A percentile compares a stretch with the other conserved stretches of the same genome.
phyloP scores from a whole-genome alignment of 2,329 filamentous ascomycete species.

The Fusarium clavum region DNA sequence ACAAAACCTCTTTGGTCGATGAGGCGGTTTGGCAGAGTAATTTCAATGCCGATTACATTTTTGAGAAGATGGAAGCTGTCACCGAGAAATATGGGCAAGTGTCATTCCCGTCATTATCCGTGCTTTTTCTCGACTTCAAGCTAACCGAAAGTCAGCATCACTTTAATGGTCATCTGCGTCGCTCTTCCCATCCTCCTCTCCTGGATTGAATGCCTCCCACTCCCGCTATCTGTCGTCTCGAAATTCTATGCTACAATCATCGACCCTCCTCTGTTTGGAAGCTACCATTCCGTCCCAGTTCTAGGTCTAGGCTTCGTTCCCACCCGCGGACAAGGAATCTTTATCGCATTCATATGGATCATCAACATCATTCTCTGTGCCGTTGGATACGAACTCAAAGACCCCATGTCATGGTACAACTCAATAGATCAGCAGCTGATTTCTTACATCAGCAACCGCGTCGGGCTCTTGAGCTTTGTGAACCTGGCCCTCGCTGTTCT shows the following conservation, averaged over 20 bases:
- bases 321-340: not conserved
- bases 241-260: not conserved
- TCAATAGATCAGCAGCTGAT: not conserved
- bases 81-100: not conserved
- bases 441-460: conserved; percentile 47
- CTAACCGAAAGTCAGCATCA: not conserved
- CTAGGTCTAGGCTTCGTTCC: not conserved
- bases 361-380: not conserved
- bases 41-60: not conserved
- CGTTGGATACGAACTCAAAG: not conserved
- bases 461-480: conserved; percentile 55
- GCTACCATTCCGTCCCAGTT: not conserved
- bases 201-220: not conserved
- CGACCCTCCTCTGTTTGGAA: not conserved
- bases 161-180: not conserved
- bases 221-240: not conserved
- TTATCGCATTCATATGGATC: not conserved
- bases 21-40: not conserved
- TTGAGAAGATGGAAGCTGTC: not conserved
- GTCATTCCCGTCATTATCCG: not conserved
- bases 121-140: not conserved
- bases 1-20: not conserved
- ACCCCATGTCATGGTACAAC: not conserved
- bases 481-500: conserved; percentile 57
- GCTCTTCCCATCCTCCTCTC: not conserved